A percentile compares a stretch with the other conserved stretches of the same genome.
These are phyloP conservation scores for Mycena galericulata DNA, from an alignment of 768 basidiomycete genomes.

Conservation along the genomic window DNA sequence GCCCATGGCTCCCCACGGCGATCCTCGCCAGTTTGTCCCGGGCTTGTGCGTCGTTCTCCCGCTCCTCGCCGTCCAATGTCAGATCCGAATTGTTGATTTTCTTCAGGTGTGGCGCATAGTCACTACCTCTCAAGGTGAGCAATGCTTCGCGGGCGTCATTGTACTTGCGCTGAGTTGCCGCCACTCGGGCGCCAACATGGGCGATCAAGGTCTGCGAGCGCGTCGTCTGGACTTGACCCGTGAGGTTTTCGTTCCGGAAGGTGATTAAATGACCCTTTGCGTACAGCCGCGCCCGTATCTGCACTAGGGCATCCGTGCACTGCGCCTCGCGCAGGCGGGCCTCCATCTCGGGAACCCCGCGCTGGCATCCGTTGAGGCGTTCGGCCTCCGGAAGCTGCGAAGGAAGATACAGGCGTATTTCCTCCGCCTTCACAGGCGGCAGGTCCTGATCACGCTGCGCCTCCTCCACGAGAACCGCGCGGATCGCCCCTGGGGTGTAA, in stretches of 20 bases:
- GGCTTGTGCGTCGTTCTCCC: not conserved
- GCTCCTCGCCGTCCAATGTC: not conserved
- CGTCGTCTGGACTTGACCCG: not conserved
- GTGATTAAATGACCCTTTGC: not conserved
- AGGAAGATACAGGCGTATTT: not conserved
- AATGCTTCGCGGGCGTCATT: not conserved
- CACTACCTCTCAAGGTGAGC: not conserved
- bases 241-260: not conserved
- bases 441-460: not conserved
- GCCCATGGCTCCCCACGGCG: not conserved
- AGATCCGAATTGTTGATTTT: not conserved
- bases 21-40: not conserved
- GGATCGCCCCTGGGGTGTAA: constrained; percentile 3
- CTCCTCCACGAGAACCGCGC: not conserved
- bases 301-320: not conserved
- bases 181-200: not conserved
- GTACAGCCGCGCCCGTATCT: not conserved
- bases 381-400: not conserved
- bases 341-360: not conserved
- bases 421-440: not conserved
- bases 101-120: not conserved
- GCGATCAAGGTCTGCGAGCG: not conserved
- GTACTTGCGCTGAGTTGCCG: not conserved
- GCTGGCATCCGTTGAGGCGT: not conserved
- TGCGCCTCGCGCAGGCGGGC: constrained; percentile 4